Conservation (phyloP, 257 asterid species). For the Nicotiana noctiflora region DNA sequence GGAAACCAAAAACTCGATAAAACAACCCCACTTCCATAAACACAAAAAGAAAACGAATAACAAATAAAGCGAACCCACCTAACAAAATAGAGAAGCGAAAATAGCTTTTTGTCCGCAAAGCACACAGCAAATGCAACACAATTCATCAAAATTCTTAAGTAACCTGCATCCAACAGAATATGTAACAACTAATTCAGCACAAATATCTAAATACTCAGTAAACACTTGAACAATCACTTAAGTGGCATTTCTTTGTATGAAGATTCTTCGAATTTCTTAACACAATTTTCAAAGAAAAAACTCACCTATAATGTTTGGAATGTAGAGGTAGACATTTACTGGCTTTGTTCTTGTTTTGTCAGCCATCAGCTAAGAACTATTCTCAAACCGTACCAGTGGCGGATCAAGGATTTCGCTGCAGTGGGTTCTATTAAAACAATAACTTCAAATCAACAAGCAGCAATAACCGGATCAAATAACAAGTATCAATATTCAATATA, state of each 20-base stretch:
- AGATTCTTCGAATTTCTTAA: not conserved
- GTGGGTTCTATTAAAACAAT: too few species aligned
- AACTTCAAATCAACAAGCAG: too few species aligned
- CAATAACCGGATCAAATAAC: too few species aligned
- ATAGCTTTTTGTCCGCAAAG: slow-evolving; percentile 66
- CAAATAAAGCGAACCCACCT: slow-evolving; percentile 35
- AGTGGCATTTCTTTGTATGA: not conserved
- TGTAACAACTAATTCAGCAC: not conserved
- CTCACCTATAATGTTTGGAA: too few species aligned
- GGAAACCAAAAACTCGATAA: slow-evolving; percentile 18
- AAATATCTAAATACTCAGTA: not conserved
- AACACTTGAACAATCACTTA: not conserved
- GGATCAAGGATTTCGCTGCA: too few species aligned
- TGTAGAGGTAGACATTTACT: too few species aligned
- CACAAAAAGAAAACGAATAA: not conserved
- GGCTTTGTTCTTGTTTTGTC: too few species aligned
- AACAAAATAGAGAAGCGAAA: slow-evolving; percentile 73
- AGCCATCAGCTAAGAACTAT: too few species aligned
- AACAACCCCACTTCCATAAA: slow-evolving; percentile 14
- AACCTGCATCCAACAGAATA: slow-evolving; percentile 3
- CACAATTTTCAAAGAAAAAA: too few species aligned
- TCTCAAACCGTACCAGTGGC: too few species aligned
- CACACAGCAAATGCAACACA: slow-evolving; percentile 84
- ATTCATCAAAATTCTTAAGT: slow-evolving; percentile 76
- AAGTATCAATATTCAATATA: too few species aligned